Evolutionary conservation across 2,329 filamentous ascomycete species (phyloP).

Genomic region (Corinectria fuckeliana): DNA sequence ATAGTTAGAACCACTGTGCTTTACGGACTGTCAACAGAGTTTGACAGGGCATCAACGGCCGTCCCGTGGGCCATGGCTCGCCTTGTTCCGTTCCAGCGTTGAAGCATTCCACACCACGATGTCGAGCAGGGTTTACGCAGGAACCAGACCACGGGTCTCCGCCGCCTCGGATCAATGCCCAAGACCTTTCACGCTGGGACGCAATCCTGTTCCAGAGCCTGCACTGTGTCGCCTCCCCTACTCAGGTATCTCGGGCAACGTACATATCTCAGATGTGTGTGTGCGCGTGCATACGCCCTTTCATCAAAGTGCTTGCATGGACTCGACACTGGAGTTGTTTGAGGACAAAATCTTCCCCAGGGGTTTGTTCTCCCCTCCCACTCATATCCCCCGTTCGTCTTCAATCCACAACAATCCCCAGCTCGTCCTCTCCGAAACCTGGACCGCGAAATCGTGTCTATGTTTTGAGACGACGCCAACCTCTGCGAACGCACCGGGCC

Average conservation of each 20-base stretch:
- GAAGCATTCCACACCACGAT: constrained; percentile 1
- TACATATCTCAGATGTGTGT: constrained; percentile 1
- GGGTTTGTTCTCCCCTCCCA: constrained; percentile 9
- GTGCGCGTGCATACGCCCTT: no score
- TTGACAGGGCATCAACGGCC: constrained; percentile 7
- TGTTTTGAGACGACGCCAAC: constrained; percentile 29
- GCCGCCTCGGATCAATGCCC: constrained; percentile 20
- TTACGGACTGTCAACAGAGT: neutral
- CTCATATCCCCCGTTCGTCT: neutral
- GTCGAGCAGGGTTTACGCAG: constrained; percentile 12
- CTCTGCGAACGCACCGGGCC: constrained; percentile 19
- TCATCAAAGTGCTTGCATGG: constrained; percentile 24
- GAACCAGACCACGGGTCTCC: constrained; percentile 18
- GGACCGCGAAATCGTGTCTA: constrained; percentile 17
- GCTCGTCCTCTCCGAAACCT: constrained; percentile 9
- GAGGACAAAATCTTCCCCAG: neutral
- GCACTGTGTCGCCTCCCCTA: constrained; percentile 1
- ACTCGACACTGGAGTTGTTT: constrained; percentile 9
- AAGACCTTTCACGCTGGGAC: neutral
- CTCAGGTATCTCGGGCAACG: constrained; percentile 4
- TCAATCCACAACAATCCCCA: neutral
- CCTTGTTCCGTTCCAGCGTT: no score
- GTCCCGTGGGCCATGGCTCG: neutral
- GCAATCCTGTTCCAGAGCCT: neutral
- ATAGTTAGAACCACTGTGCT: no score